Percentiles rank a stretch among this genome's conserved stretches.
These are phyloP conservation scores for Acacia pycnantha DNA, from an alignment of 331 rosid genomes.

Conservation along the genomic window DNA sequence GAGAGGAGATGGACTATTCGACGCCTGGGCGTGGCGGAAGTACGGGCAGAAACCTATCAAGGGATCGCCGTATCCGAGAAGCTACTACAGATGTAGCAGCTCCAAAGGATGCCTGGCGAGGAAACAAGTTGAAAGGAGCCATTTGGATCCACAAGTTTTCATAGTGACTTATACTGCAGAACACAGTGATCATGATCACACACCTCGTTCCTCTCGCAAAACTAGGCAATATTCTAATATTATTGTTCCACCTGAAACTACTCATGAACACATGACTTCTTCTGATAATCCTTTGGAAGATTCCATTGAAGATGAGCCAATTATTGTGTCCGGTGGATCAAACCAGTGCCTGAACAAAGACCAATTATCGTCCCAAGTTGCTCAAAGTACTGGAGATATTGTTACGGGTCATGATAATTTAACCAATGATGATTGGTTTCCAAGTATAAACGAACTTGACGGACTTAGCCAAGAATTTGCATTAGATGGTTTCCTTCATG, in stretches of 20 bases:
- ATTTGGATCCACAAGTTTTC: conserved; percentile 54
- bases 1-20: conserved; percentile 45
- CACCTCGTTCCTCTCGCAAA: conserved; percentile 44
- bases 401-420: neutral
- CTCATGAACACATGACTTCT: neutral
- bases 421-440: conserved; percentile 36
- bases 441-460: conserved; percentile 39
- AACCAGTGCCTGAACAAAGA: conserved; percentile 30
- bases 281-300: neutral
- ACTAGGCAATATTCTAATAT: conserved; percentile 31
- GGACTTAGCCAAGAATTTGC: conserved; percentile 28
- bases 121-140: conserved; percentile 84
- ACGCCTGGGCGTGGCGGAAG: conserved; percentile 96
- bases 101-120: conserved; percentile 85
- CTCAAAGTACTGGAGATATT: conserved; percentile 3
- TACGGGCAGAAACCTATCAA: conserved; percentile 97
- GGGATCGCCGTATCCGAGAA: conserved; percentile 91
- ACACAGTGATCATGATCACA: conserved; percentile 66
- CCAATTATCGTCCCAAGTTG: conserved; percentile 4
- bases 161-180: conserved; percentile 73
- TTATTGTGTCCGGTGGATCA: conserved; percentile 3
- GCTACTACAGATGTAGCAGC: conserved; percentile 88
- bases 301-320: conserved; percentile 31
- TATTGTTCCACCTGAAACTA: neutral
- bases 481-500: conserved; percentile 26